Conservation (phyloP, 345 rosid species). For the Citrus mangshanensis region DNA sequence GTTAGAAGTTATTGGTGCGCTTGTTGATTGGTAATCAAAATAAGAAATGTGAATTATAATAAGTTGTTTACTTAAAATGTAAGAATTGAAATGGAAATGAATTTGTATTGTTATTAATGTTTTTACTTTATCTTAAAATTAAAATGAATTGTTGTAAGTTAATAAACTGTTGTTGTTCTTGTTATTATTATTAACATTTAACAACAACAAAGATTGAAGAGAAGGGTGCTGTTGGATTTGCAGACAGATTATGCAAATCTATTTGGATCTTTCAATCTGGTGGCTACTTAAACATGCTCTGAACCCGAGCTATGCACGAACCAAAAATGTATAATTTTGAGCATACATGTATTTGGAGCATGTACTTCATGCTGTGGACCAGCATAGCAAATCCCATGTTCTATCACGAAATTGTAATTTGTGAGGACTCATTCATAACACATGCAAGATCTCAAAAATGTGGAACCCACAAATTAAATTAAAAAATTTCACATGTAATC, state of each 20-base stretch:
- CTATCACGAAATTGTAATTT: constrained; percentile 26
- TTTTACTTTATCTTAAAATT: too few species aligned
- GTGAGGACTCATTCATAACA: constrained; percentile 40
- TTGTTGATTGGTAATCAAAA: too few species aligned
- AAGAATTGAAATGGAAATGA: rapidly evolving
- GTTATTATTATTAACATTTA: too few species aligned
- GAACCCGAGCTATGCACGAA: neutral
- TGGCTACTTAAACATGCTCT: neutral
- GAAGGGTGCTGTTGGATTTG: neutral
- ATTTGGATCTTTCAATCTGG: neutral
- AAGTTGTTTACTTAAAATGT: too few species aligned
- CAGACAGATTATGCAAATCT: neutral
- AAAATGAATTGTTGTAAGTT: too few species aligned
- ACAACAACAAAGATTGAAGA: too few species aligned
- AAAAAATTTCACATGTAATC: constrained; percentile 44
- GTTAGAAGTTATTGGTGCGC: too few species aligned
- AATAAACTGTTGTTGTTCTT: too few species aligned
- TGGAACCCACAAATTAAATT: constrained; percentile 23
- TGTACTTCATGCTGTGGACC: constrained; percentile 13
- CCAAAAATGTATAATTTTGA: neutral
- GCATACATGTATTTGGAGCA: neutral
- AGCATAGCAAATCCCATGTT: constrained; percentile 32
- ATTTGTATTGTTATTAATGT: too few species aligned
- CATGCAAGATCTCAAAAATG: constrained; percentile 35
- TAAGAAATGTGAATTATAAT: too few species aligned